A percentile compares a stretch with the other conserved stretches of the same genome.
phyloP scores from a whole-genome alignment of 331 rosid species.

The Quercus phellos region DNA sequence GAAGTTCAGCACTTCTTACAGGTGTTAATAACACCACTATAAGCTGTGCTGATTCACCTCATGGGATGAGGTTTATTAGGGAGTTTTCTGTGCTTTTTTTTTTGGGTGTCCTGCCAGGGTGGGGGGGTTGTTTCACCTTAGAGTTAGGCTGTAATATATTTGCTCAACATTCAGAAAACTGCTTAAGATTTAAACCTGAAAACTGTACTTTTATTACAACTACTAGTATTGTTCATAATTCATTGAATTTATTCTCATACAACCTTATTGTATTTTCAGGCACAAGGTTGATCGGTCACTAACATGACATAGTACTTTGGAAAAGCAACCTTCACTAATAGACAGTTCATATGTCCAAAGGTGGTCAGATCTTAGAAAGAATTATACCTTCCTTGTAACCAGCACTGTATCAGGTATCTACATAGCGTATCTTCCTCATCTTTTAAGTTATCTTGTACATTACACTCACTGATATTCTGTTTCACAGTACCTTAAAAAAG shows the following conservation, averaged over 20 bases:
- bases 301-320: constrained; percentile 16
- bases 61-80: too few relatives aligned
- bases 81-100: too few relatives aligned
- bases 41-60: too few relatives aligned
- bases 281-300: constrained; percentile 39
- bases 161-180: neutral
- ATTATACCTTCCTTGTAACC: neutral
- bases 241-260: neutral
- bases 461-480: neutral
- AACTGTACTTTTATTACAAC: neutral
- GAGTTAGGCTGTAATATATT: too few relatives aligned
- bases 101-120: too few relatives aligned
- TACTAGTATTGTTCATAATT: neutral
- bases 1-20: too few relatives aligned
- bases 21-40: too few relatives aligned
- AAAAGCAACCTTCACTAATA: neutral
- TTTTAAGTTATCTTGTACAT: neutral
- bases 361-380: constrained; percentile 13
- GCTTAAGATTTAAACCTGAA: neutral
- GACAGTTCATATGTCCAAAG: constrained; percentile 7
- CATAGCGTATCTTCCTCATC: neutral
- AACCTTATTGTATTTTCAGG: constrained; percentile 24
- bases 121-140: too few relatives aligned
- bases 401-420: constrained; percentile 19
- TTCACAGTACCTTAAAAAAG: neutral